Percentiles rank a stretch among this genome's conserved stretches.
Evolutionary conservation across 2,329 filamentous ascomycete species (phyloP).

Genomic region (Hymenoscyphus infarciens): DNA sequence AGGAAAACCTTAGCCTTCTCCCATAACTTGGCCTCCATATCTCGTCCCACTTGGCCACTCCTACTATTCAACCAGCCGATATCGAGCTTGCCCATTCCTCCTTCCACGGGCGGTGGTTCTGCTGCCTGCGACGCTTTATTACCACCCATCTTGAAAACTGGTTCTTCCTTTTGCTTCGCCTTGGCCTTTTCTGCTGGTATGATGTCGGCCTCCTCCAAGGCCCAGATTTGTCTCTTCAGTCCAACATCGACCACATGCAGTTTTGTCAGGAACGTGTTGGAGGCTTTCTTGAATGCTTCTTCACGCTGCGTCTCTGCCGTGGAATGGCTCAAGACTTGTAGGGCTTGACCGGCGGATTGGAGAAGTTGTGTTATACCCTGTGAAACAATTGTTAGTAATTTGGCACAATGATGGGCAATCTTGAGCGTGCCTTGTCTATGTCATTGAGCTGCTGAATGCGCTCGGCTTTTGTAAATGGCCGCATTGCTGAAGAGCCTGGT

Average conservation of each 20-base stretch:
- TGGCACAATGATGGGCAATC: not conserved
- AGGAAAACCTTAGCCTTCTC: conserved; percentile 55
- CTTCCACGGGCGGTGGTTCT: conserved; percentile 34
- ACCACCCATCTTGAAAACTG: conserved; percentile 16
- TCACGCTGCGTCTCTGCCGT: conserved; percentile 23
- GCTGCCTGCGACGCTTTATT: conserved; percentile 14
- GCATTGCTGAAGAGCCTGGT: conserved; percentile 24
- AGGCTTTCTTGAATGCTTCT: conserved; percentile 54
- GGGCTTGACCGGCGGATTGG: conserved; percentile 55
- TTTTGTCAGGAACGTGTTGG: conserved; percentile 66
- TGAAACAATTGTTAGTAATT: not conserved
- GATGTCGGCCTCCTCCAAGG: conserved; percentile 77
- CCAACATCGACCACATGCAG: conserved; percentile 72
- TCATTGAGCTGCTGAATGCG: conserved; percentile 77
- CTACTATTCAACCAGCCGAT: conserved; percentile 87
- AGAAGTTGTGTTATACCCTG: conserved; percentile 46
- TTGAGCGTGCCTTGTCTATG: conserved; percentile 62
- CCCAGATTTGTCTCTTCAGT: conserved; percentile 72
- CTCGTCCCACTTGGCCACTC: conserved; percentile 74
- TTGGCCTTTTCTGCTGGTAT: conserved; percentile 45
- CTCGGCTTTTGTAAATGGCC: conserved; percentile 66
- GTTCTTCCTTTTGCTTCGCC: conserved; percentile 20
- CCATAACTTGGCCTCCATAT: conserved; percentile 83
- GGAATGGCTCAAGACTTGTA: conserved; percentile 57
- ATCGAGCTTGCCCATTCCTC: conserved; percentile 60